Evolutionary conservation across 139 green algal species (phyloP).

Genomic region (Chlorella sp.): DNA sequence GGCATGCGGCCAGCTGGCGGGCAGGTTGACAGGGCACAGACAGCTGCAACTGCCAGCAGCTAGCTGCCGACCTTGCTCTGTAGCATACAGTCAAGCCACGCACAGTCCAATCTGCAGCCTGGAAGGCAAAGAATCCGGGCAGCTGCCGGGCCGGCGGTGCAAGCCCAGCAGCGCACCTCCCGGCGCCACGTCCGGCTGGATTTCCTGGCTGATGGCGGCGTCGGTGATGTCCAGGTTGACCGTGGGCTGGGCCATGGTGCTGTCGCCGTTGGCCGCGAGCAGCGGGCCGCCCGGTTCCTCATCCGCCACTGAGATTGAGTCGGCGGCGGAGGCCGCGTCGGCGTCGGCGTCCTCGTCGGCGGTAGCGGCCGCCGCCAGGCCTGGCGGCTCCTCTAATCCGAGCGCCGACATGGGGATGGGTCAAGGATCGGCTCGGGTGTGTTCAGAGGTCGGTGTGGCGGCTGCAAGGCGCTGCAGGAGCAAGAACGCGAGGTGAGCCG

Average conservation of each 20-base stretch:
- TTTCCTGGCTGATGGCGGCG: constrained; percentile 36
- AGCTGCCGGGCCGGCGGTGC: neutral
- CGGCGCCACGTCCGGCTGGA: neutral
- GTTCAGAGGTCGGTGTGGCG: too few species aligned
- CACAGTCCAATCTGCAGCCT: neutral
- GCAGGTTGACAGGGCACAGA: neutral
- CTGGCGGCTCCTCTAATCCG: too few species aligned
- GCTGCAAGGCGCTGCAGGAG: too few species aligned
- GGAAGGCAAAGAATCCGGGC: neutral
- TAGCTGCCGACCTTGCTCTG: neutral
- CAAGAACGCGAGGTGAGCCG: too few species aligned
- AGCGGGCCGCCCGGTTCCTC: neutral
- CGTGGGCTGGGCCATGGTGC: neutral
- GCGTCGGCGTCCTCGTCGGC: neutral
- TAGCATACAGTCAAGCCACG: too few species aligned
- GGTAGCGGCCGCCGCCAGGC: neutral
- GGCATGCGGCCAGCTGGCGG: neutral
- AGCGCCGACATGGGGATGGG: too few species aligned
- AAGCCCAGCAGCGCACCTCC: too few species aligned
- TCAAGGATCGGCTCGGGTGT: too few species aligned
- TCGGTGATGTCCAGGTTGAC: constrained; percentile 38
- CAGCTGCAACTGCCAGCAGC: too few species aligned
- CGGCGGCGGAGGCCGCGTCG: too few species aligned
- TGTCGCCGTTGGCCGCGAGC: neutral
- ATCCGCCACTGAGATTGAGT: neutral